Evolutionary conservation across 495 filamentous ascomycete species (phyloP).

Genomic region (Aspergillus nanangensis): DNA sequence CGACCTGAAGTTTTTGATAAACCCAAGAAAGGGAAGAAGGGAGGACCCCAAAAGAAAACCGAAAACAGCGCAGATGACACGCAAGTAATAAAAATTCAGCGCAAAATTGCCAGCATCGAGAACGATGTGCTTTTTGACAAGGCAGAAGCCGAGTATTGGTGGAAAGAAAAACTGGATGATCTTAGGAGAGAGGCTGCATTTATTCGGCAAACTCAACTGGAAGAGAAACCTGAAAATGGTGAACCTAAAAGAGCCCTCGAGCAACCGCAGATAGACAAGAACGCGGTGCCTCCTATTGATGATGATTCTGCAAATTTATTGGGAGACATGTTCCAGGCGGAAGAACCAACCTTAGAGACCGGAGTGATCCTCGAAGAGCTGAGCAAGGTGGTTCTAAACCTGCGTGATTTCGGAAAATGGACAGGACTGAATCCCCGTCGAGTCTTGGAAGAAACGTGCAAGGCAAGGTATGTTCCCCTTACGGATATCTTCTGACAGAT

Average conservation of each 20-base stretch:
- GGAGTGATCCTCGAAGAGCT: constrained; percentile 17
- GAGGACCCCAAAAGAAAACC: constrained; percentile 15
- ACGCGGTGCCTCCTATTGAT: constrained; percentile 45
- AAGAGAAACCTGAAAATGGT: constrained; percentile 15
- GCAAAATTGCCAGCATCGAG: constrained; percentile 71
- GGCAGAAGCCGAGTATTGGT: constrained; percentile 66
- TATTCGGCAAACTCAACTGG: constrained; percentile 27
- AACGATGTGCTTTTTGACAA: constrained; percentile 84
- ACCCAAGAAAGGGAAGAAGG: constrained; percentile 40
- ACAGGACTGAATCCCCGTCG: constrained; percentile 64
- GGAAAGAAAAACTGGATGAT: constrained; percentile 62
- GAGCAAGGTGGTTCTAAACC: constrained; percentile 37
- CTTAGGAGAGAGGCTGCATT: constrained; percentile 56
- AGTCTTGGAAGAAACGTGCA: constrained; percentile 82
- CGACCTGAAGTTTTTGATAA: constrained; percentile 55
- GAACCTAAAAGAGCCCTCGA: constrained; percentile 18
- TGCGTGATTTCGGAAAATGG: constrained; percentile 82
- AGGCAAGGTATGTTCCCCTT: constrained; percentile 56
- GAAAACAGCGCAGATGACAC: constrained; percentile 31
- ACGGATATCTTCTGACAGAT: no score
- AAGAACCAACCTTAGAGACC: constrained; percentile 31
- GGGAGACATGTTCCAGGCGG: constrained; percentile 62
- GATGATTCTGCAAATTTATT: constrained; percentile 58
- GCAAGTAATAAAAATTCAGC: constrained; percentile 57
- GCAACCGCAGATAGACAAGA: constrained; percentile 47